These are phyloP conservation scores for Ascochyta viciae-villosae DNA, from an alignment of 2,329 filamentous ascomycete genomes.

Conservation along the genomic window DNA sequence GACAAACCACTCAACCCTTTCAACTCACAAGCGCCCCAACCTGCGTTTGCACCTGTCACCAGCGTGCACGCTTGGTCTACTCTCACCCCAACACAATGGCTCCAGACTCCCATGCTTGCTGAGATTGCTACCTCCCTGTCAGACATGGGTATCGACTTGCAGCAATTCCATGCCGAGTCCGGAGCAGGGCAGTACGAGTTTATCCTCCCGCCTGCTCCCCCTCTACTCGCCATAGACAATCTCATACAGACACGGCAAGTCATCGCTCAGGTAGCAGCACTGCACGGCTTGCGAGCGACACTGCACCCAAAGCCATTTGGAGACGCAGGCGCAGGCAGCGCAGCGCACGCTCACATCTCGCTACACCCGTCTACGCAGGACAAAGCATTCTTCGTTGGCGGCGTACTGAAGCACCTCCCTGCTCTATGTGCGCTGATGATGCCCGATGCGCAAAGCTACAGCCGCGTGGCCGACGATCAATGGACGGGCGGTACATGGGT, in stretches of 20 bases:
- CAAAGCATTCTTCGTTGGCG: conserved; percentile 72
- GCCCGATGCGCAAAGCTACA: conserved; percentile 71
- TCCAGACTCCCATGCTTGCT: conserved; percentile 66
- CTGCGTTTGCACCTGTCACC: conserved; percentile 56
- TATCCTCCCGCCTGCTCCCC: conserved; percentile 67
- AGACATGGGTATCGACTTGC: conserved; percentile 68
- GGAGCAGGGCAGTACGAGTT: conserved; percentile 80
- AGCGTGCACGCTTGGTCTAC: conserved; percentile 75
- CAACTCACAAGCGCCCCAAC: conserved; percentile 16
- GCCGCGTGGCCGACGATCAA: conserved; percentile 68
- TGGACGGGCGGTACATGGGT: conserved; percentile 84
- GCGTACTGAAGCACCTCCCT: conserved; percentile 70
- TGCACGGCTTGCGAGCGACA: conserved; percentile 70
- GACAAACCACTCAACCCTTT: conserved; percentile 32
- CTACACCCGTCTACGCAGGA: conserved; percentile 63
- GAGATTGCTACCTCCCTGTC: conserved; percentile 69
- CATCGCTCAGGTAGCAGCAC: conserved; percentile 68
- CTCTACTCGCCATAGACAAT: conserved; percentile 73
- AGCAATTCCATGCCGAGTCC: conserved; percentile 78
- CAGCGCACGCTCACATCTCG: conserved; percentile 74
- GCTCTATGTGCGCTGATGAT: conserved; percentile 74
- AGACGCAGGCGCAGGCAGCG: conserved; percentile 63
- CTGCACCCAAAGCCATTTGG: conserved; percentile 74
- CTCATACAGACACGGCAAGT: conserved; percentile 75
- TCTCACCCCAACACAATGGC: conserved; percentile 67